Conservation (phyloP, 2,329 filamentous ascomycete species). For the Colletotrichum sp. region DNA sequence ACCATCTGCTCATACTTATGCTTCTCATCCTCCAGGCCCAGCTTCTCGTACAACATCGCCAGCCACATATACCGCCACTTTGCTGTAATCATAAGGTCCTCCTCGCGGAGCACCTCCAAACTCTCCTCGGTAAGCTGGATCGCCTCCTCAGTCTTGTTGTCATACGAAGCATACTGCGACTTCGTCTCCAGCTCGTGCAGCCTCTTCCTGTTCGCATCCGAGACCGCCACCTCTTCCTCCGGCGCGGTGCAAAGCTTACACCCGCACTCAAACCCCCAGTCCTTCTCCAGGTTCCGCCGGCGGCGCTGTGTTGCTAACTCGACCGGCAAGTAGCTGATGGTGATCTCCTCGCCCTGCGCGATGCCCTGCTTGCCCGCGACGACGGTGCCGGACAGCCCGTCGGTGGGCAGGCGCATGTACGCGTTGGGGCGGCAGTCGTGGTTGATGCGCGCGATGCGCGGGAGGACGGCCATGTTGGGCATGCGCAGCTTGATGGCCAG, state of each 20-base stretch:
- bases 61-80: conserved; percentile 32
- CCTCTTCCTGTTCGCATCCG: conserved; percentile 31
- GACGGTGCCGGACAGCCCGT: conserved; percentile 27
- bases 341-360: conserved; percentile 31
- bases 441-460: conserved; percentile 22
- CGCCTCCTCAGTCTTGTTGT: conserved; percentile 26
- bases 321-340: conserved; percentile 26
- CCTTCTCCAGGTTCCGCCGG: conserved; percentile 25
- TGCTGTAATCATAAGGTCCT: conserved; percentile 29
- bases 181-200: conserved; percentile 26
- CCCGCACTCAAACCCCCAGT: conserved; percentile 33
- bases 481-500: not conserved
- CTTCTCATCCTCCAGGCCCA: not conserved
- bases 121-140: conserved; percentile 28
- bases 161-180: conserved; percentile 26
- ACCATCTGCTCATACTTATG: not conserved
- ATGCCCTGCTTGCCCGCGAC: conserved; percentile 28
- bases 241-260: conserved; percentile 31
- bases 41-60: conserved; percentile 16
- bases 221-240: conserved; percentile 29
- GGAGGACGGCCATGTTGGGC: conserved; percentile 26
- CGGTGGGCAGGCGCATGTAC: conserved; percentile 29
- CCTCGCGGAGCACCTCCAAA: conserved; percentile 27
- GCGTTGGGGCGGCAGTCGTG: conserved; percentile 21
- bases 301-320: conserved; percentile 28